Percentiles rank a stretch among this genome's conserved stretches.
These are phyloP conservation scores for Aspergillus thermomutatus DNA, from an alignment of 2,329 filamentous ascomycete genomes.

Conservation along the genomic window DNA sequence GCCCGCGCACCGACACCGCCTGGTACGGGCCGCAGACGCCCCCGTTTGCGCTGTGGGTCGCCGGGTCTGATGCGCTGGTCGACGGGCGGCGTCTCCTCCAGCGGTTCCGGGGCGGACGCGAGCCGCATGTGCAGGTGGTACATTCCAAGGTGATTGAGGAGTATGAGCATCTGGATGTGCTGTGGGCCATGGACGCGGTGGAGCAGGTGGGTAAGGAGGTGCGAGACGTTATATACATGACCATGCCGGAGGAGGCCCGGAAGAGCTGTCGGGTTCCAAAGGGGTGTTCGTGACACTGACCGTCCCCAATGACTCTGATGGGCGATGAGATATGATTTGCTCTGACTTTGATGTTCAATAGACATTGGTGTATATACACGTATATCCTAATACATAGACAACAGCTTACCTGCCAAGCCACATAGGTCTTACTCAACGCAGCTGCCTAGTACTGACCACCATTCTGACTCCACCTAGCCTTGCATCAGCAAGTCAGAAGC, in stretches of 20 bases:
- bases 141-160: slow-evolving; percentile 79
- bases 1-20: slow-evolving; percentile 47
- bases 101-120: slow-evolving; percentile 70
- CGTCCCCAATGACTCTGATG: slow-evolving; percentile 1
- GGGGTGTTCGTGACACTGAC: slow-evolving; percentile 31
- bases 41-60: slow-evolving; percentile 85
- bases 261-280: slow-evolving; percentile 60
- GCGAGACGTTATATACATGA: slow-evolving; percentile 79
- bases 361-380: not conserved
- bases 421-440: not conserved
- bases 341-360: not conserved
- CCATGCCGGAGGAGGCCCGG: slow-evolving; percentile 55
- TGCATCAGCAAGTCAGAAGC: not conserved
- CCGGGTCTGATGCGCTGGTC: slow-evolving; percentile 77
- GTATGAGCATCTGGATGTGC: slow-evolving; percentile 90
- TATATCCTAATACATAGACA: not conserved
- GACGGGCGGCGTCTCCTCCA: slow-evolving; percentile 72
- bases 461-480: not conserved
- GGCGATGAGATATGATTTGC: not conserved
- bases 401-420: not conserved
- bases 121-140: slow-evolving; percentile 77
- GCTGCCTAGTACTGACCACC: not conserved
- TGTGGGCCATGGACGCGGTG: slow-evolving; percentile 89
- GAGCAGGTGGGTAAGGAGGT: slow-evolving; percentile 80
- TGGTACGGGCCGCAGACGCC: slow-evolving; percentile 82